phyloP scores from a whole-genome alignment of 305 asterid genomes.

The Fraxinus albicans region DNA sequence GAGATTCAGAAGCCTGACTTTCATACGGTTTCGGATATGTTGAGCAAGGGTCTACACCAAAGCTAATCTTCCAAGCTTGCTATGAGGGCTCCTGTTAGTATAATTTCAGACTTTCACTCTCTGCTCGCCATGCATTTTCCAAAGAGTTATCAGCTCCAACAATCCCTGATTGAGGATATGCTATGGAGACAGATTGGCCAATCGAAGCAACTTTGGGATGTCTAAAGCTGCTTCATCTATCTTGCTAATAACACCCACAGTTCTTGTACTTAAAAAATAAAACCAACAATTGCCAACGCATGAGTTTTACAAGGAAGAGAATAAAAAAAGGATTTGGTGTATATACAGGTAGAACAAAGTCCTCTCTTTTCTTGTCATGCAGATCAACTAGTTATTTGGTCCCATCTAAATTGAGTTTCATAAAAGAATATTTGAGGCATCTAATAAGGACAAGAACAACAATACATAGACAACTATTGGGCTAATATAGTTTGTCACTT shows the following conservation, averaged over 20 bases:
- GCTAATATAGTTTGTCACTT: background rate
- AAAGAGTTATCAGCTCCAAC: conserved; percentile 62
- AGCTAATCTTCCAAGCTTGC: conserved; percentile 94
- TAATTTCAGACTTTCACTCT: conserved; percentile 88
- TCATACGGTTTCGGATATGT: conserved; percentile 90
- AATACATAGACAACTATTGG: background rate
- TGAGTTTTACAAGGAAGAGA: background rate
- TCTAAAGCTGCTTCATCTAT: conserved; percentile 93
- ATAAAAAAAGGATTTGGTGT: background rate
- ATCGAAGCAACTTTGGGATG: conserved; percentile 94
- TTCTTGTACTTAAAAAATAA: conserved; percentile 70
- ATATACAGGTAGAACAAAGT: background rate
- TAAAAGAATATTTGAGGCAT: background rate
- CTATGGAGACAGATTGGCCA: conserved; percentile 91
- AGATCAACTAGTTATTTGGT: background rate
- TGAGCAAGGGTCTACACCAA: conserved; percentile 91
- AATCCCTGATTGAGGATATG: conserved; percentile 85
- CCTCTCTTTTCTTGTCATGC: too few species aligned
- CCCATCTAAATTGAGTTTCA: background rate
- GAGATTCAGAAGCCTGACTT: conserved; percentile 85
- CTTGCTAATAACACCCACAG: conserved; percentile 93
- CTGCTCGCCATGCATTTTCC: conserved; percentile 97
- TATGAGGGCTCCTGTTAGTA: conserved; percentile 83
- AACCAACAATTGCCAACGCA: conserved; percentile 4
- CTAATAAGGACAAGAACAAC: background rate